Percentiles rank a stretch among this genome's conserved stretches.
Evolutionary conservation across 164 flowering plant genomes (phyloP).

Genomic region (Berberis thunbergii): DNA sequence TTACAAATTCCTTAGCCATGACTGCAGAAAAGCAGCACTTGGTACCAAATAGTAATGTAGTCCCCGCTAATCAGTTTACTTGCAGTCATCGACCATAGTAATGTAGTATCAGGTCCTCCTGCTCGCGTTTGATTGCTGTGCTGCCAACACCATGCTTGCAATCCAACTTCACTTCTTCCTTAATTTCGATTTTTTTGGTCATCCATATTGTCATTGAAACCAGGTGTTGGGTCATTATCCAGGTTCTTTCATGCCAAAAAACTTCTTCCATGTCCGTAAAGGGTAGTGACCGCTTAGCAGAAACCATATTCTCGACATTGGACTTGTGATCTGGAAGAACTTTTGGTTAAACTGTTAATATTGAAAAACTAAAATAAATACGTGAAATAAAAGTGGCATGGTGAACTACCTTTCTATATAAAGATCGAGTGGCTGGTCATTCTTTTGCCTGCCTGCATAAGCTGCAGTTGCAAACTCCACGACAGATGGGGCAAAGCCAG

Average conservation of each 20-base stretch:
- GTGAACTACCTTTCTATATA: slow-evolving; percentile 52
- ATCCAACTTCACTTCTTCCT: no score
- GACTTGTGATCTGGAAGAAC: slow-evolving; percentile 34
- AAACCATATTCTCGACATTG: slow-evolving; percentile 40
- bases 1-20: no score
- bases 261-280: slow-evolving; percentile 23
- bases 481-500: slow-evolving; percentile 91
- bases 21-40: no score
- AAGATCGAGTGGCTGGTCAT: slow-evolving; percentile 73
- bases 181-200: no score
- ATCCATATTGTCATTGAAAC: no score
- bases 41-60: no score
- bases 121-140: no score
- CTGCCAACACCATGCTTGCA: no score
- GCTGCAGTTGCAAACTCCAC: slow-evolving; percentile 96
- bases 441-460: slow-evolving; percentile 80
- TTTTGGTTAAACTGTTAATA: not conserved
- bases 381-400: not conserved
- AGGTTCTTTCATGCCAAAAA: not conserved
- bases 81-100: no score
- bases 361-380: not conserved
- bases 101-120: no score
- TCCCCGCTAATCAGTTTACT: no score
- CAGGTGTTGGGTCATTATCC: no score
- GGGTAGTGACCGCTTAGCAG: slow-evolving; percentile 50